Evolutionary conservation across 2,329 filamentous ascomycete genomes (phyloP).

Genomic region (Alternaria triticimaculans): DNA sequence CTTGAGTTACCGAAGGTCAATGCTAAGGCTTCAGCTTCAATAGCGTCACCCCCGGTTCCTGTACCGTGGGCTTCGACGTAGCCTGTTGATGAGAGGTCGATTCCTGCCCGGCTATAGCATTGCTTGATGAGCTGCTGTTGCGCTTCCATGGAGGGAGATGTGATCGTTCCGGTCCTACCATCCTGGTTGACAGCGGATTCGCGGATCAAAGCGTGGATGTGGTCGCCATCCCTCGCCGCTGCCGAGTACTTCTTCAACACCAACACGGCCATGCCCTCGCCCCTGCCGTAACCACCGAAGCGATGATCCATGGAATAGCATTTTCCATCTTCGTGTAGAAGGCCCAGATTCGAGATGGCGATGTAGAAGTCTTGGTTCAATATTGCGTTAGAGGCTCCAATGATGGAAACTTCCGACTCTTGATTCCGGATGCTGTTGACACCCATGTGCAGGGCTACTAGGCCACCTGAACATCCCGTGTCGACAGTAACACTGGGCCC

Average conservation of each 20-base stretch:
- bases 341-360: background rate
- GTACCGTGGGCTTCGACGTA: slow-evolving; percentile 49
- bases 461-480: background rate
- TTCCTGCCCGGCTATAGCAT: background rate
- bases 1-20: background rate
- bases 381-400: background rate
- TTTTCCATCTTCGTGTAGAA: background rate
- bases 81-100: slow-evolving; percentile 6
- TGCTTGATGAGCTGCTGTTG: background rate
- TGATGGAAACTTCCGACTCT: background rate
- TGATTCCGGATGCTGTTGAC: background rate
- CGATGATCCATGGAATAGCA: slow-evolving; percentile 1
- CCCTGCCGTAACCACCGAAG: background rate
- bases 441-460: background rate
- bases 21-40: slow-evolving; percentile 13
- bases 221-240: background rate
- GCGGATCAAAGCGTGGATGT: slow-evolving; percentile 2
- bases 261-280: background rate
- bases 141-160: background rate
- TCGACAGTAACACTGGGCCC: background rate
- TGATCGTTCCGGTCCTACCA: background rate
- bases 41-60: slow-evolving; percentile 55
- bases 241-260: background rate
- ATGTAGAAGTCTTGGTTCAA: slow-evolving; percentile 2
- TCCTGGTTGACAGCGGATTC: slow-evolving; percentile 1